These are phyloP conservation scores for Leishmania major DNA, from an alignment of 208 protist species.

Conservation along the genomic window DNA sequence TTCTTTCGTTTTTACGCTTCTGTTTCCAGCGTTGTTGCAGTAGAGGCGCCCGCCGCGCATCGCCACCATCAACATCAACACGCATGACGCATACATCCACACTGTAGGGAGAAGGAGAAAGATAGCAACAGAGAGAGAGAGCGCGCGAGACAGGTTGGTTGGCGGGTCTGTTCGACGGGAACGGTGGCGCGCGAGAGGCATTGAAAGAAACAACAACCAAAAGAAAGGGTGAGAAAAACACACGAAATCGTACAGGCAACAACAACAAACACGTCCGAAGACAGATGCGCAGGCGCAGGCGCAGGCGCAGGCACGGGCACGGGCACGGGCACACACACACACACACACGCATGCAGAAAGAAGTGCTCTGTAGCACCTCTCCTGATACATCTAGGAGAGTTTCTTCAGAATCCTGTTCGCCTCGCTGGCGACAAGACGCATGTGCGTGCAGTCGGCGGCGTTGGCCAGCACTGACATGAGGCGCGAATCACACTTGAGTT, in stretches of 20 bases:
- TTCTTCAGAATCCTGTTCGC: slow-evolving; percentile 30
- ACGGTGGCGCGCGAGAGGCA: neutral
- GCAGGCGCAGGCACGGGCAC: no score
- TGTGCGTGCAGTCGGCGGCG: slow-evolving; percentile 13
- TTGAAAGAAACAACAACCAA: neutral
- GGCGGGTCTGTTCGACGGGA: neutral
- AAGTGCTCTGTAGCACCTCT: neutral
- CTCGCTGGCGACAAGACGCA: slow-evolving; percentile 34
- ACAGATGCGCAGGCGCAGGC: neutral
- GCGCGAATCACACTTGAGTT: slow-evolving; percentile 14
- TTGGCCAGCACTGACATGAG: slow-evolving; percentile 23
- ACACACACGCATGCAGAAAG: neutral
- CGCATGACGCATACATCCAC: neutral
- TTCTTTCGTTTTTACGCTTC: neutral
- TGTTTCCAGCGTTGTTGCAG: neutral
- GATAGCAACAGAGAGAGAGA: slow-evolving; percentile 5
- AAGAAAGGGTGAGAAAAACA: neutral
- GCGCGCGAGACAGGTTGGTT: neutral
- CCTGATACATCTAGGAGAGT: slow-evolving; percentile 10
- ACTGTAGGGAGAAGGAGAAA: neutral
- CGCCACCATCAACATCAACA: neutral
- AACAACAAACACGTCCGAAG: no score
- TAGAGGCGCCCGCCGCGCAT: neutral
- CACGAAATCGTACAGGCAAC: neutral
- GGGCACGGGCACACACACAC: no score